Percentiles rank a stretch among this genome's conserved stretches.
phyloP scores from a whole-genome alignment of 768 basidiomycete genomes.

The Tylopilus cervinicoccineus region DNA sequence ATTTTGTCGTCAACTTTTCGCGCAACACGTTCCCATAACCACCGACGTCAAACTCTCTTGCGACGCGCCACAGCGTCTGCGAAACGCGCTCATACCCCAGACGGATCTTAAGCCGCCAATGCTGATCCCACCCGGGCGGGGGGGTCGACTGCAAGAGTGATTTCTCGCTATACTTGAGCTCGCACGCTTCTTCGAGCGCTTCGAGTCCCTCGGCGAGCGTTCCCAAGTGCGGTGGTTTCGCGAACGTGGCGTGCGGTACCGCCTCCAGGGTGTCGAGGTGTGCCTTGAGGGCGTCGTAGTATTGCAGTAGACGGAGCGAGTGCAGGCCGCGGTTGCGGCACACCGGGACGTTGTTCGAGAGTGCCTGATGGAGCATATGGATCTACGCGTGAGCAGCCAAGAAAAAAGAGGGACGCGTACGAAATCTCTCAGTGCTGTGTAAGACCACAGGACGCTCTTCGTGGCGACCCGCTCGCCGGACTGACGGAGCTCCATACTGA shows the following conservation, averaged over 20 bases:
- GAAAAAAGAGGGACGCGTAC: slow-evolving; percentile 38
- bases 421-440: slow-evolving; percentile 72
- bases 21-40: slow-evolving; percentile 67
- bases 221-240: slow-evolving; percentile 64
- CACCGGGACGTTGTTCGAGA: slow-evolving; percentile 65
- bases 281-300: slow-evolving; percentile 52
- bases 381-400: background rate
- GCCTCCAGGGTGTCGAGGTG: slow-evolving; percentile 62
- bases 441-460: slow-evolving; percentile 77
- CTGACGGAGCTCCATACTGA: slow-evolving; percentile 75
- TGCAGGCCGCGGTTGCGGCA: slow-evolving; percentile 65
- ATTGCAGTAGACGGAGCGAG: slow-evolving; percentile 60
- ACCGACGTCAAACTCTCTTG: slow-evolving; percentile 66
- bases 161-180: slow-evolving; percentile 47
- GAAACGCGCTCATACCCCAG: slow-evolving; percentile 62
- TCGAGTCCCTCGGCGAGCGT: slow-evolving; percentile 54
- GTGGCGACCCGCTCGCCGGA: slow-evolving; percentile 76
- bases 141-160: slow-evolving; percentile 29
- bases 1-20: slow-evolving; percentile 69
- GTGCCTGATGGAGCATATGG: slow-evolving; percentile 40
- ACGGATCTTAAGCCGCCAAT: slow-evolving; percentile 58
- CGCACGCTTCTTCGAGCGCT: slow-evolving; percentile 63
- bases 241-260: slow-evolving; percentile 51
- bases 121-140: slow-evolving; percentile 45
- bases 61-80: slow-evolving; percentile 66